Evolutionary conservation across 2,329 filamentous ascomycete genomes (phyloP).

Genomic region (Pochonia chlamydosporia): DNA sequence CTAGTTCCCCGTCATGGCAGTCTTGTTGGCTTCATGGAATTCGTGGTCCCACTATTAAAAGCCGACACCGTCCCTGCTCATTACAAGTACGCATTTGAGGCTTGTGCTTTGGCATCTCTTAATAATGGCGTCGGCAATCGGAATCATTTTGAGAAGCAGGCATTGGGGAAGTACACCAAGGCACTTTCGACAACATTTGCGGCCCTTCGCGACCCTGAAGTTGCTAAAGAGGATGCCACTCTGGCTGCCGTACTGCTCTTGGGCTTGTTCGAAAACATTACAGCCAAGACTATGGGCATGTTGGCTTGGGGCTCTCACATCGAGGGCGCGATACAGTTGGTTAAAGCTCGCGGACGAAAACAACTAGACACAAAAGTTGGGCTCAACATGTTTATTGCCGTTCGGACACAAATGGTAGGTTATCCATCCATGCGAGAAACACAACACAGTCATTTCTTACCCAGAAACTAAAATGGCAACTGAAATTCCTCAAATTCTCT

Average conservation of each 20-base stretch:
- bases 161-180: constrained; percentile 48
- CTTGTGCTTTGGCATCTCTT: constrained; percentile 52
- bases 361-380: constrained; percentile 49
- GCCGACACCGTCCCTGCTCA: constrained; percentile 37
- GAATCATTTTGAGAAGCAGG: constrained; percentile 28
- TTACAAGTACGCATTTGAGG: constrained; percentile 51
- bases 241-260: constrained; percentile 54
- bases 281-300: constrained; percentile 46
- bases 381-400: constrained; percentile 50
- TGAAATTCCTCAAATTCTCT: not conserved
- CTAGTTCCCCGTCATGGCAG: constrained; percentile 45
- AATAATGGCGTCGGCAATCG: constrained; percentile 41
- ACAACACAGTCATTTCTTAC: not conserved
- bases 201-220: constrained; percentile 45
- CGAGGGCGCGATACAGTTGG: constrained; percentile 57
- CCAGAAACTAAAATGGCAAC: not conserved
- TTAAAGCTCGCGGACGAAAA: constrained; percentile 50
- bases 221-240: constrained; percentile 49
- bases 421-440: not conserved
- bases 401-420: constrained; percentile 54
- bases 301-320: constrained; percentile 58
- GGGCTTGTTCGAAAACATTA: constrained; percentile 56
- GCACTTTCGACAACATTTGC: constrained; percentile 47
- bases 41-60: constrained; percentile 49
- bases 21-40: constrained; percentile 53